These are phyloP conservation scores for Pisolithus marmoratus DNA, from an alignment of 768 basidiomycete genomes.

Conservation along the genomic window DNA sequence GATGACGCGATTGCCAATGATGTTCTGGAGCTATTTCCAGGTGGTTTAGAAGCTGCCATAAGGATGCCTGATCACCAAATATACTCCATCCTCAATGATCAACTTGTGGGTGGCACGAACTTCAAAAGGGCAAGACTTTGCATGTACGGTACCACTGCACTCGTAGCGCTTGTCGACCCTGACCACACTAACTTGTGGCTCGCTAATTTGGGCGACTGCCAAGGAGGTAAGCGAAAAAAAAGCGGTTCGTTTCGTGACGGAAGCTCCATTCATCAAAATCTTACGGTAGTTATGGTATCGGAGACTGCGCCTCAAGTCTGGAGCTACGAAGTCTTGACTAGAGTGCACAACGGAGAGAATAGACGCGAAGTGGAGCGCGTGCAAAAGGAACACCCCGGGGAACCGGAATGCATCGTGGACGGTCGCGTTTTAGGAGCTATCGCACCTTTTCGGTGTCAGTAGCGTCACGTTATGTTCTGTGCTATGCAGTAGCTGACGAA, in stretches of 20 bases:
- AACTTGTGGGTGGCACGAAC: conserved; percentile 49
- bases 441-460: conserved; percentile 71
- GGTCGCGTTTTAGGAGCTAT: conserved; percentile 70
- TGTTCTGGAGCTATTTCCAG: conserved; percentile 54
- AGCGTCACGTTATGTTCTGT: conserved; percentile 10
- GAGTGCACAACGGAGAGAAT: conserved; percentile 66
- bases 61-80: conserved; percentile 53
- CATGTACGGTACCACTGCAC: conserved; percentile 76
- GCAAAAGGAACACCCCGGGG: conserved; percentile 57
- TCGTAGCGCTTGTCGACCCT: conserved; percentile 69
- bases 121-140: conserved; percentile 62
- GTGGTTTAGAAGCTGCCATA: conserved; percentile 45
- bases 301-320: conserved; percentile 46
- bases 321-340: conserved; percentile 57
- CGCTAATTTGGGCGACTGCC: conserved; percentile 77
- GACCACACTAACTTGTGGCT: conserved; percentile 67
- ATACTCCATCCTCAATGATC: conserved; percentile 58
- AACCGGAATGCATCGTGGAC: conserved; percentile 62
- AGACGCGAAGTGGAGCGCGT: conserved; percentile 61
- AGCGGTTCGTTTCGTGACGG: conserved; percentile 2
- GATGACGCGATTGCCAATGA: conserved; percentile 66
- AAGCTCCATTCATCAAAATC: conserved; percentile 13
- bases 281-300: conserved; percentile 42
- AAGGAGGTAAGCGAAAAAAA: conserved; percentile 50
- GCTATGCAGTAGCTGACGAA: conserved; percentile 5